Base-by-base conservation (phyloP, 2,329 filamentous ascomycete genomes). In the Torrubiellomyces zombiae region DNA sequence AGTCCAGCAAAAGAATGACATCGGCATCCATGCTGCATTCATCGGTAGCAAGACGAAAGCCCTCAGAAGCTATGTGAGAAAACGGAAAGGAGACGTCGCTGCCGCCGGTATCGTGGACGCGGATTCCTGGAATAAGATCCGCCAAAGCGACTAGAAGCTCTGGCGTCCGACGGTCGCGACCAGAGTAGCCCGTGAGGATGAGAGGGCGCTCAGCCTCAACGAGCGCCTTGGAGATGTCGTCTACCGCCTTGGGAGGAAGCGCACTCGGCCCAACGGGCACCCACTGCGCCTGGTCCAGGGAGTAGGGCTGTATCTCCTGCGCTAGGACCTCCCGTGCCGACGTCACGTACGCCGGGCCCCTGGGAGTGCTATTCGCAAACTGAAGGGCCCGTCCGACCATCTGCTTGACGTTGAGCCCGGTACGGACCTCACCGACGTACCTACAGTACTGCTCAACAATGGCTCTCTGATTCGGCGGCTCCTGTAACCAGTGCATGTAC, bases 401-500 rank as follows among this genome's bases (percentile, higher is more conserved):
- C 54, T 86, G 78, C 56, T 86, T 86, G 34, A 86, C 66, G 41
- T 86, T 86, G 44, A 64, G 67, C 10, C 78, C 78, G 4, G 74
- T 73, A 51, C 79, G 81, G 47, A 89, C 69, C 52, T 89, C 80
- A 6, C 62, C 77, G 0, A 72, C 55, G 40, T 83, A 89, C 9
- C 80, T 65, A 46, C 80, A 86, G 47, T 86, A 86, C 51, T 86
- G 80, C 1, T 65, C 57, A 9, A 89, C 56, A 31, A 89, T 81
- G 41, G 69, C 63, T 44, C 73, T 77, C 48, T 83, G 77, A 39
- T 82, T 75, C 0, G 73, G 75, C 9, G 79, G 72, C 45, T 83
- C 75, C 40, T 83, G 77, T 23, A 81, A 72, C 74, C 76, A 83
- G 44, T 82, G 76, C 34, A 81, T 81, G 44, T 76, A 81, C 47